Percentiles rank a stretch among this genome's conserved stretches.
Conservation (phyloP, 2,329 filamentous ascomycete species). For the Beauveria caledonica region DNA sequence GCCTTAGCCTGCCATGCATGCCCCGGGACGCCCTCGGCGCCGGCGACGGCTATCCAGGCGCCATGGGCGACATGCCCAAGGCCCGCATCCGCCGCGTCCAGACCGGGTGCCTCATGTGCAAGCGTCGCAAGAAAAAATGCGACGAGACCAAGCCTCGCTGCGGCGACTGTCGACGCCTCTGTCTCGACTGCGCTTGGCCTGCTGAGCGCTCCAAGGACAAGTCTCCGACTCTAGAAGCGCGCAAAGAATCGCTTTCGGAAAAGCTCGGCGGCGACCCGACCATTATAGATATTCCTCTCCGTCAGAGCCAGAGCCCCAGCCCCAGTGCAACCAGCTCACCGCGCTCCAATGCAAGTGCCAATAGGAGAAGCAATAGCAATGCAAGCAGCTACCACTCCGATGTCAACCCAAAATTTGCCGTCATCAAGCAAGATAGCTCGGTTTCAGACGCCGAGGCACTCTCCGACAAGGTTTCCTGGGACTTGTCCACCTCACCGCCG, state of each 20-base stretch:
- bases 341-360: slow-evolving; percentile 13
- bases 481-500: slow-evolving; percentile 15
- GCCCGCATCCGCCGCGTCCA: slow-evolving; percentile 26
- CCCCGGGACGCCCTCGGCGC: slow-evolving; percentile 18
- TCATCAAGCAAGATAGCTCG: background rate
- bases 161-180: slow-evolving; percentile 28
- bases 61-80: slow-evolving; percentile 20
- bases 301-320: slow-evolving; percentile 16
- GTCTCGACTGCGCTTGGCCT: slow-evolving; percentile 26
- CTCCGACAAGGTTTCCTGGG: slow-evolving; percentile 19
- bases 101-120: slow-evolving; percentile 36
- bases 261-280: background rate
- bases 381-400: slow-evolving; percentile 12
- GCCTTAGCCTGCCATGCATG: slow-evolving; percentile 25
- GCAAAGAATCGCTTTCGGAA: background rate
- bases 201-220: slow-evolving; percentile 15
- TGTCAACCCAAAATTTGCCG: background rate
- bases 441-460: slow-evolving; percentile 12
- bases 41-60: background rate
- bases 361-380: slow-evolving; percentile 14
- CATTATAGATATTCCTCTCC: slow-evolving; percentile 17
- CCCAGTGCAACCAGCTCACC: slow-evolving; percentile 1
- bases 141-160: slow-evolving; percentile 37
- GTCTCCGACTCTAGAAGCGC: background rate
- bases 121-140: slow-evolving; percentile 40